Percentiles rank a stretch among this genome's conserved stretches.
Conservation (phyloP, 2,329 filamentous ascomycete genomes). For the Colletotrichum incanum region DNA sequence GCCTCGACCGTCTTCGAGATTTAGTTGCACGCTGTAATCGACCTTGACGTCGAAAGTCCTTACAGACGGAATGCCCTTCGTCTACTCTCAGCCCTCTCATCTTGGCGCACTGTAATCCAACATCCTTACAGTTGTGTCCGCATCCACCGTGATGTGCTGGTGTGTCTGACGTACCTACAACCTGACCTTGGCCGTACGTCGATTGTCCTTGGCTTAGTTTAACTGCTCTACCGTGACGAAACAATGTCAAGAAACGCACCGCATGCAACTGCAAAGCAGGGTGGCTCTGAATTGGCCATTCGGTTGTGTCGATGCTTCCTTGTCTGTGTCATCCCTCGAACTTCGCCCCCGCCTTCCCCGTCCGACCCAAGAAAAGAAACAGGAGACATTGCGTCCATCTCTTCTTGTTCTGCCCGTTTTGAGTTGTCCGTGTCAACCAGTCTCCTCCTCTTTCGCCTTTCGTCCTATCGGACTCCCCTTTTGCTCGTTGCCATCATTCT, state of each 20-base stretch:
- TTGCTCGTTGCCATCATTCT: not conserved
- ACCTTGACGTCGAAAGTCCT: not conserved
- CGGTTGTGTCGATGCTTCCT: conserved; percentile 7
- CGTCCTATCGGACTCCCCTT: conserved; percentile 20
- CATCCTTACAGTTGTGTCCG: not conserved
- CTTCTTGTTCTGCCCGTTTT: conserved; percentile 15
- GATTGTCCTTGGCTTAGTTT: not conserved
- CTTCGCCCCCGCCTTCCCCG: conserved; percentile 15
- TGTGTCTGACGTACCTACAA: not conserved
- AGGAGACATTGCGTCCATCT: conserved; percentile 27
- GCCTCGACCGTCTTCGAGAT: not conserved
- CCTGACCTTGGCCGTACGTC: not conserved
- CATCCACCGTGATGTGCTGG: not conserved
- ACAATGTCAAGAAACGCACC: not conserved
- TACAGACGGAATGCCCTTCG: not conserved
- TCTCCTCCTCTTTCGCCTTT: not conserved
- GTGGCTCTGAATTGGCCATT: conserved; percentile 9
- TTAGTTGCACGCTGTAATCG: not conserved
- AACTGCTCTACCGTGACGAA: not conserved
- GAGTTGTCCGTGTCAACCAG: conserved; percentile 26
- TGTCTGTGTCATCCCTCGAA: conserved; percentile 13
- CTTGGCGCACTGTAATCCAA: not conserved
- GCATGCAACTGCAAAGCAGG: conserved; percentile 3
- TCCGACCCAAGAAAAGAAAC: conserved; percentile 34
- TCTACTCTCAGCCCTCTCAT: not conserved